A percentile compares a stretch with the other conserved stretches of the same genome.
Evolutionary conservation across 805 yeast genomes (phyloP).

Genomic region (Kuraishia piskuri): DNA sequence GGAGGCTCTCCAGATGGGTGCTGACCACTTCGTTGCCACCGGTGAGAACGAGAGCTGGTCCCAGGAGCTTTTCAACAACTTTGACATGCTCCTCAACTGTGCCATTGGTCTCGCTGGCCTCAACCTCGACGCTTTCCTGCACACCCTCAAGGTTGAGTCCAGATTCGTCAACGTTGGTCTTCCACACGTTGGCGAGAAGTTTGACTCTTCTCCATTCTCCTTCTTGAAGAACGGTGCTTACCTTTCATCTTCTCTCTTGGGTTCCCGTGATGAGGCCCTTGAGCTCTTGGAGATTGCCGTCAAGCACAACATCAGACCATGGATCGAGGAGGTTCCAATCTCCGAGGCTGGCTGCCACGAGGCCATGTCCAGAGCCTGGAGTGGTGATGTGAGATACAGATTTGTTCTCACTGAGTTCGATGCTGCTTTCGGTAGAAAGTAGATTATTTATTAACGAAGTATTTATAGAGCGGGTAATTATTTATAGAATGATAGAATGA

Average conservation of each 20-base stretch:
- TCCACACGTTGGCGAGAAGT: conserved; percentile 30
- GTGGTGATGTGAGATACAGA: conserved; percentile 44
- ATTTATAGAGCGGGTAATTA: neutral
- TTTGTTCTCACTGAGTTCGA: conserved; percentile 40
- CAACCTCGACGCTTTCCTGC: conserved; percentile 25
- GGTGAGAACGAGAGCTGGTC: conserved; percentile 35
- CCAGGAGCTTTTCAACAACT: conserved; percentile 19
- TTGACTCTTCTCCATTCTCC: conserved; percentile 38
- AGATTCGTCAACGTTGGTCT: conserved; percentile 40
- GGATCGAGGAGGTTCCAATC: conserved; percentile 42
- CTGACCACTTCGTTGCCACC: conserved; percentile 36
- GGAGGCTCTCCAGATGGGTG: conserved; percentile 32
- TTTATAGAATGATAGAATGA: neutral
- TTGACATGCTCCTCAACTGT: conserved; percentile 33
- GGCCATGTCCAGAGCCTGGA: conserved; percentile 35
- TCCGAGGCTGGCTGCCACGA: conserved; percentile 30
- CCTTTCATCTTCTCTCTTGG: conserved; percentile 37
- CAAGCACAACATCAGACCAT: conserved; percentile 35
- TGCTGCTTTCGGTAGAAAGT: conserved; percentile 28
- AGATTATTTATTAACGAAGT: neutral
- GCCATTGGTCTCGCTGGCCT: conserved; percentile 30
- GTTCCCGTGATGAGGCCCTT: conserved; percentile 37
- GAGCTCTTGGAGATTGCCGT: conserved; percentile 39
- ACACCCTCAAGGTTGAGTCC: conserved; percentile 26
- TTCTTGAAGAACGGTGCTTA: conserved; percentile 38